Evolutionary conservation across 1,284 basidiomycete species (phyloP), one percentile per base, ranked within the genome.

Genomic region (Trichosporon sp.): DNA sequence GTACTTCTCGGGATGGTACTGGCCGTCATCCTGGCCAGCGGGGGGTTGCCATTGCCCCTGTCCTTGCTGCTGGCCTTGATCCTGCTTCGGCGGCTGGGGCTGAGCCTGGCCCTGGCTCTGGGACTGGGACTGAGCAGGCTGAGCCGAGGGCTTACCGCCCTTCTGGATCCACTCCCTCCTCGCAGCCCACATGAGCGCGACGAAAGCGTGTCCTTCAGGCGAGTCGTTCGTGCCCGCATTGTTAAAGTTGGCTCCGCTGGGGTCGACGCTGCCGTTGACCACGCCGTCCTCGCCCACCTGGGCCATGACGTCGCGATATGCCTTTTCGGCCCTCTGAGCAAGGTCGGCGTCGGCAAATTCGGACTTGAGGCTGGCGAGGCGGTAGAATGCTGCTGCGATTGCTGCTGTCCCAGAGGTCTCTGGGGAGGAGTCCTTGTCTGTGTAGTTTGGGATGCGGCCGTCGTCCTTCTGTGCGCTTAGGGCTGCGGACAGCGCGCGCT

Each of bases 381-480:
- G 74, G 67, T 75, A 78, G 65, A 66, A 75, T 1, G 76, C 74
- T 10, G 74, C 74, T 9, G 73, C 69, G 56, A 71, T 63, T 5
- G 68, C 54, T 7, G 74, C 69, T 1, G 76, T 74, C 29, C 73
- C 74, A 5, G 76, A 67, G 5, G 65, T 62, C 34, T 37, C 31
- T 19, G 56, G 13, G 6, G 59, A 52, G 27, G 34, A 33, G 36
- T 59, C 16, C 29, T 63, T 25, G 40, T 68, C 65, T 32, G 57
- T 59, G 65, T 74, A 73, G 59, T 75, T 71, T 1, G 74, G 73
- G 29, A 78, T 19, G 19, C 71, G 71, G 31, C 57, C 61, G 16
- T 69, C 58, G 25, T 80, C 81, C 32, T 73, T 65, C 23, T 84
- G 78, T 13, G 74, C 69, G 62, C 79, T 71, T 46, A 85, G 75